Conservation (phyloP, 257 asterid genomes). For the Salvia miltiorrhiza region DNA sequence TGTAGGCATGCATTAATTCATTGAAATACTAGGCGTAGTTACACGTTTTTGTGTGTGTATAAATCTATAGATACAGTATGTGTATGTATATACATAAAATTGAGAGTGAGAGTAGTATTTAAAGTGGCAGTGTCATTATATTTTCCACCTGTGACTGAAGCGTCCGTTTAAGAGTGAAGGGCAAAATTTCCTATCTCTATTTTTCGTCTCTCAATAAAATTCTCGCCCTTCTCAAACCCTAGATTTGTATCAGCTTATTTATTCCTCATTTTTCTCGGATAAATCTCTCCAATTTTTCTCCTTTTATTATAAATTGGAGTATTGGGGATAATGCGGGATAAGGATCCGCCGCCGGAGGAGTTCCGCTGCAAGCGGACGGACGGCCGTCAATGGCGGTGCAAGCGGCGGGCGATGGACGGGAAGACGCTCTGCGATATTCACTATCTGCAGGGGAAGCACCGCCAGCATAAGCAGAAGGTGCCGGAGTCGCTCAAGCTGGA, state of each 20-base stretch:
- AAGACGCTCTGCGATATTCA: conserved; percentile 88
- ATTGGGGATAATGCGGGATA: conserved; percentile 35
- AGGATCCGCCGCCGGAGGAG: conserved; percentile 73
- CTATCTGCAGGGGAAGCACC: conserved; percentile 78
- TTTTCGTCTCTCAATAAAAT: conserved; percentile 25
- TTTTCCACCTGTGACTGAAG: conserved; percentile 35
- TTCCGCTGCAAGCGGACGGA: conserved; percentile 94
- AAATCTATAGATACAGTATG: conserved; percentile 16
- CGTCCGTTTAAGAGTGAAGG: conserved; percentile 26
- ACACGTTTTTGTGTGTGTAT: conserved; percentile 20
- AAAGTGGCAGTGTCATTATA: conserved; percentile 14
- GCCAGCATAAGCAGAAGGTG: conserved; percentile 74
- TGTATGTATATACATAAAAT: background rate
- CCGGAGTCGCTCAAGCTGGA: conserved; percentile 87
- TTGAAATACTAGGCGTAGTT: background rate
- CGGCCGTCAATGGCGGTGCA: conserved; percentile 99
- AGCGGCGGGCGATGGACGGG: conserved; percentile 70
- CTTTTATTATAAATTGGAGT: background rate
- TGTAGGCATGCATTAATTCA: too few relatives aligned
- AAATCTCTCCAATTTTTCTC: background rate
- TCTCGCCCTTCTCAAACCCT: conserved; percentile 42
- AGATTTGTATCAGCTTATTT: conserved; percentile 2
- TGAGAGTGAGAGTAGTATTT: conserved; percentile 12
- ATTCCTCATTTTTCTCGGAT: background rate
- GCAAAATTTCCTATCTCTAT: conserved; percentile 15